phyloP scores from a whole-genome alignment of 164 flowering plant genomes.

The Kingdonia uniflora region DNA sequence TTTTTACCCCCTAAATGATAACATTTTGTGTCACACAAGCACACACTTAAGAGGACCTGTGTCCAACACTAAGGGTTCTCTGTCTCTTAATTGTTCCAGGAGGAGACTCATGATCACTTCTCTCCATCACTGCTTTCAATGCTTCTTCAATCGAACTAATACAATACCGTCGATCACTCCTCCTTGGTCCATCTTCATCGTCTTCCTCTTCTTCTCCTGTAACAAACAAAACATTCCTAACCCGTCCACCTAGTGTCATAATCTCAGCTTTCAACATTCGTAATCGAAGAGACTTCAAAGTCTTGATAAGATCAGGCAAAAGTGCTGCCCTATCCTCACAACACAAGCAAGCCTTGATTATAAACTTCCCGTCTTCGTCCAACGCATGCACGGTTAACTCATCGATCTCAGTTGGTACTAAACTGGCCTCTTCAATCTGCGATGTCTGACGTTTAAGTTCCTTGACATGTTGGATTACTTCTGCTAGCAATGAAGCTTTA shows the following conservation, averaged over 20 bases:
- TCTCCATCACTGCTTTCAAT: too few relatives aligned
- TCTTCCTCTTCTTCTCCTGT: constrained; percentile 37
- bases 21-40: too few relatives aligned
- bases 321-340: constrained; percentile 81
- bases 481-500: constrained; percentile 32
- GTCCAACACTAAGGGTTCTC: too few relatives aligned
- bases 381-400: constrained; percentile 48
- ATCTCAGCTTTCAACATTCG: constrained; percentile 60
- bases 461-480: constrained; percentile 28
- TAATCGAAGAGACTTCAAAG: constrained; percentile 44
- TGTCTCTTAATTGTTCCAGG: too few relatives aligned
- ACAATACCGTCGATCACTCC: too few relatives aligned
- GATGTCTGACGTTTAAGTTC: constrained; percentile 23
- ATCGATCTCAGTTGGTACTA: constrained; percentile 14
- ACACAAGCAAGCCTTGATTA: constrained; percentile 63
- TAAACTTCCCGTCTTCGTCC: constrained; percentile 23
- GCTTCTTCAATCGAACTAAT: too few relatives aligned
- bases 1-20: too few relatives aligned
- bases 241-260: constrained; percentile 64
- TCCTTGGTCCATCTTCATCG: too few relatives aligned
- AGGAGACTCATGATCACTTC: too few relatives aligned
- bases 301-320: constrained; percentile 51
- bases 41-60: too few relatives aligned
- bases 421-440: constrained; percentile 11
- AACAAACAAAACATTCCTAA: constrained; percentile 49